Conservation (phyloP, 495 filamentous ascomycete genomes). For the Talaromyces liani region DNA sequence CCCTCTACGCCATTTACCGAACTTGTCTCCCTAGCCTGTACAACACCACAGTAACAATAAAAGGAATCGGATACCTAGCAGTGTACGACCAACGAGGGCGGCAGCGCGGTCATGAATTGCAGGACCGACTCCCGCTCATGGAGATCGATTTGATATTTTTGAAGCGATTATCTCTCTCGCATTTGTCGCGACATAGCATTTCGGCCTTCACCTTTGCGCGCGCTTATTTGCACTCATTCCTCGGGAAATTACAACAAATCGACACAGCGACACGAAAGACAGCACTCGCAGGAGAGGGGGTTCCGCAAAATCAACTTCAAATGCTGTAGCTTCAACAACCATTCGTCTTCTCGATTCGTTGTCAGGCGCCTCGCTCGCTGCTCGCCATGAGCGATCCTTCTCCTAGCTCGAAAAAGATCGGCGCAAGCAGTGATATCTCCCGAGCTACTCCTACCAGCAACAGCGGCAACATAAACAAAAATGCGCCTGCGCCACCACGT, state of each 20-base stretch:
- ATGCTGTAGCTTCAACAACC: neutral
- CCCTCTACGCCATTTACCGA: neutral
- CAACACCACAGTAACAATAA: neutral
- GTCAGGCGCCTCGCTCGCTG: slow-evolving; percentile 33
- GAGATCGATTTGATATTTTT: slow-evolving; percentile 3
- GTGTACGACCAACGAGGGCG: neutral
- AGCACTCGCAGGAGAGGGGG: neutral
- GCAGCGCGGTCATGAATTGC: slow-evolving; percentile 1
- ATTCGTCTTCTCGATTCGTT: neutral
- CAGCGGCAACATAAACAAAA: slow-evolving; percentile 16
- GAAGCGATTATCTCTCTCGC: neutral
- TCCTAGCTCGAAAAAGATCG: slow-evolving; percentile 31
- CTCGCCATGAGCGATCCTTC: slow-evolving; percentile 42
- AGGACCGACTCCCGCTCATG: neutral
- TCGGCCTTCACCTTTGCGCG: neutral
- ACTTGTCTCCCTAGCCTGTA: neutral
- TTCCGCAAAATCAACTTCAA: neutral
- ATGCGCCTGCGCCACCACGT: slow-evolving; percentile 28
- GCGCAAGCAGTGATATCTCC: slow-evolving; percentile 2
- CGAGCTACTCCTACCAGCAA: neutral
- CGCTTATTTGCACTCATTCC: neutral
- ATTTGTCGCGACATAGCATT: neutral
- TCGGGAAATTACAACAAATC: neutral
- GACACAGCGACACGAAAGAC: neutral
- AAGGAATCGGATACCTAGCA: neutral